Base-by-base conservation (phyloP, 148 eudicot genomes). In the Dysphania ambrosioides region DNA sequence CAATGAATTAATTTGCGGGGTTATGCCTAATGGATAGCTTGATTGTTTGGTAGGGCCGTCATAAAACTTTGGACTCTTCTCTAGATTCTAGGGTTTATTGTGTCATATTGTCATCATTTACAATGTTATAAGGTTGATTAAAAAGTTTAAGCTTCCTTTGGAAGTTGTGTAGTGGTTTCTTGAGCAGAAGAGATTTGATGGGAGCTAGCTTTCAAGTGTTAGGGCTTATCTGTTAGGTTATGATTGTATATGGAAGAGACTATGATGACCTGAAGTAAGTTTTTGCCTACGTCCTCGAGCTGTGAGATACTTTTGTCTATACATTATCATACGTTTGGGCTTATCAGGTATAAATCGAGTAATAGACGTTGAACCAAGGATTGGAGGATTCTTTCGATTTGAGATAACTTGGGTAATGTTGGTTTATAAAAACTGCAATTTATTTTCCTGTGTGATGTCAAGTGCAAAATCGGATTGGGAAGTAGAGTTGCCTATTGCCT, bases 111-210 rank as follows among this genome's bases (percentile, higher is more conserved):
- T n/a, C 27, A 11, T 66, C 36, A 51, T 65, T 23, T 27, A 11
- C 27, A 13, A 16, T 23, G 71, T 34, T 65, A 1, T 36, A 42
- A 30, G 78, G 9, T 18, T n/a, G 11, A 31, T 34, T 65, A 21
- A 2, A 24, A 73, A 23, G 59, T 23, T 21, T 23, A 30, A 6
- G 10, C 8, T 38, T 47, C 6, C 47, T 12, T 10, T 30, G 53
- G 75, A 61, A 42, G 68, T 51, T 23, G 31, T 15, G 10, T 31
- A 56, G 69, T 51, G 63, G 62, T 31, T 73, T 49, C 49, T 34
- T 35, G 70, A 32, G 31, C 5, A 64, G 15, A 63, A 49, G 49
- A 32, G 61, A 26, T 64, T 5, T 62, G 66, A 38, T 18, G 18
- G 40, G n/a, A 32, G 18, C 6, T 31, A 16, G 65, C 23, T 62